These are phyloP conservation scores for Stephania cephalantha DNA, from an alignment of 164 flowering plant genomes.

Conservation along the genomic window DNA sequence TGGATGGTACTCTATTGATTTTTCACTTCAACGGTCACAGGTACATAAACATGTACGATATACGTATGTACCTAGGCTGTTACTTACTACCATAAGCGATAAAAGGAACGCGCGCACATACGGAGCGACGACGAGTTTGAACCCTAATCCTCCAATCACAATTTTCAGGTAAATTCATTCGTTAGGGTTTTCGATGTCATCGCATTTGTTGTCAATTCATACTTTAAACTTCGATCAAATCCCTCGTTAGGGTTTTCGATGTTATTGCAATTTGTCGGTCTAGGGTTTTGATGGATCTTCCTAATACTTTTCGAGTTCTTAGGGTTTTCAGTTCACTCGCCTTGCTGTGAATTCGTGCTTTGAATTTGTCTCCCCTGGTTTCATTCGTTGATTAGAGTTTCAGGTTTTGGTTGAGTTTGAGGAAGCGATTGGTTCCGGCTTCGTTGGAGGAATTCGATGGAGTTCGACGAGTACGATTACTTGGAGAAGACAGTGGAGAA, in stretches of 20 bases:
- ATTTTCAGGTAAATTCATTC: too few relatives aligned
- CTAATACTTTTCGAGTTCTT: not conserved
- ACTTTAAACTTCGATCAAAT: too few relatives aligned
- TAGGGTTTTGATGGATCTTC: not conserved
- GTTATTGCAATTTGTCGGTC: not conserved
- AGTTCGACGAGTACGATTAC: conserved; percentile 78
- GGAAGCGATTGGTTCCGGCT: not conserved
- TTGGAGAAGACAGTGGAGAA: conserved; percentile 66
- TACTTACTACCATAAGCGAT: too few relatives aligned
- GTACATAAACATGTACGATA: too few relatives aligned
- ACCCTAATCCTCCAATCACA: too few relatives aligned
- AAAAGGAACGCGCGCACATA: too few relatives aligned
- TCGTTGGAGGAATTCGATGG: conserved; percentile 29
- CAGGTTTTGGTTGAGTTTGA: not conserved
- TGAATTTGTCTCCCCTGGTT: not conserved
- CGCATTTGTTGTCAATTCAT: not conserved
- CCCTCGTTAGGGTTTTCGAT: not conserved
- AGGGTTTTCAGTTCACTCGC: not conserved
- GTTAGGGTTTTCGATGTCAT: not conserved
- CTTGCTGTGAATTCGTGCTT: not conserved
- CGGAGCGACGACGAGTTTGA: too few relatives aligned
- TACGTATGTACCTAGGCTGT: too few relatives aligned
- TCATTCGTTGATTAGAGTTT: not conserved
- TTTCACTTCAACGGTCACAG: too few relatives aligned
- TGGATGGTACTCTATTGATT: too few relatives aligned